phyloP scores from a whole-genome alignment of 2,329 filamentous ascomycete genomes.

The Nothopassalora personata region DNA sequence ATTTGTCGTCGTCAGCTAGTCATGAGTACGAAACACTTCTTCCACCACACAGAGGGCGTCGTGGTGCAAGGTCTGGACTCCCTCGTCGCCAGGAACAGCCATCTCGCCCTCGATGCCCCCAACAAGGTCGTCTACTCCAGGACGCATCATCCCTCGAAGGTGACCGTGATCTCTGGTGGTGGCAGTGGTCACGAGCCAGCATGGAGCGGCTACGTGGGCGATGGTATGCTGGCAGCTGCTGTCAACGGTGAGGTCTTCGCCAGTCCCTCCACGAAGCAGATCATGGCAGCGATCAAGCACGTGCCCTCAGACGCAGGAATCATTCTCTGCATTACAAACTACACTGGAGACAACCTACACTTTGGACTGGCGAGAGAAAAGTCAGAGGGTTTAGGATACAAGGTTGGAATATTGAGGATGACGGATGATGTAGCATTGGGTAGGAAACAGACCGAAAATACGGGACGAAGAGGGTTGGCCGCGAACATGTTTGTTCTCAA shows the following conservation, averaged over 20 bases:
- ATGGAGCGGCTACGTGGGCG: constrained; percentile 46
- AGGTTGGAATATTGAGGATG: constrained; percentile 45
- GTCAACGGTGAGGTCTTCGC: constrained; percentile 48
- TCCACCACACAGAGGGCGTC: constrained; percentile 46
- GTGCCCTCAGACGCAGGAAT: constrained; percentile 43
- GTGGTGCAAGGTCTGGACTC: constrained; percentile 47
- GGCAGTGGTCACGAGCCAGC: constrained; percentile 47
- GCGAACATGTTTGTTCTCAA: constrained; percentile 47
- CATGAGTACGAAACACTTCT: constrained; percentile 54
- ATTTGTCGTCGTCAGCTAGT: constrained; percentile 5
- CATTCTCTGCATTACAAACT: constrained; percentile 47
- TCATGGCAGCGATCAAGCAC: constrained; percentile 45
- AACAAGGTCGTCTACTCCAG: constrained; percentile 44
- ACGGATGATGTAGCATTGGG: constrained; percentile 47
- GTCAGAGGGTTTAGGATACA: constrained; percentile 41
- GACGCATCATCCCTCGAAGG: constrained; percentile 39
- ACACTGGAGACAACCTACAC: constrained; percentile 47
- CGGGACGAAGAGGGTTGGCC: constrained; percentile 47
- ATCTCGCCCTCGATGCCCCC: constrained; percentile 40
- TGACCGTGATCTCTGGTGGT: constrained; percentile 45
- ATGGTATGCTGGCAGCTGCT: constrained; percentile 45
- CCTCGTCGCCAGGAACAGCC: constrained; percentile 42
- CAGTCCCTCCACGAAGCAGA: constrained; percentile 44
- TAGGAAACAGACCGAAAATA: constrained; percentile 44
- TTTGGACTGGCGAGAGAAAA: constrained; percentile 47